Evolutionary conservation across 2,329 filamentous ascomycete species (phyloP).

Genomic region (Colletotrichum orbiculare): DNA sequence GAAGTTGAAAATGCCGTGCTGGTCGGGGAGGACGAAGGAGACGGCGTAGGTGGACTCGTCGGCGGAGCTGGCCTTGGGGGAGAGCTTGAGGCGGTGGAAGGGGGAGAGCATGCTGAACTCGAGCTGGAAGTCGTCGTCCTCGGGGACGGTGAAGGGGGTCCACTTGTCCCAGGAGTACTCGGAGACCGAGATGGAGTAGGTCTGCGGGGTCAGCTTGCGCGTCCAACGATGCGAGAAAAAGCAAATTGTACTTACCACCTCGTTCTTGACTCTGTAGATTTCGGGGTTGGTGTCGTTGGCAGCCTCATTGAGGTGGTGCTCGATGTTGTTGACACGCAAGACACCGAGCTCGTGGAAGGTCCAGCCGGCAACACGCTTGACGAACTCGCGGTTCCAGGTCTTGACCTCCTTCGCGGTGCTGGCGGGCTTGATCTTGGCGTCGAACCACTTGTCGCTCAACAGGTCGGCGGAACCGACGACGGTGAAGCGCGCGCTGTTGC

Average conservation of each 20-base stretch:
- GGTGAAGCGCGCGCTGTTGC: conserved; percentile 91
- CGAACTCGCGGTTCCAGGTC: conserved; percentile 86
- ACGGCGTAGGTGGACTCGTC: conserved; percentile 80
- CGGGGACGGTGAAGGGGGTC: conserved; percentile 76
- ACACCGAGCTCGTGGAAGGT: conserved; percentile 95
- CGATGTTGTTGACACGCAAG: conserved; percentile 82
- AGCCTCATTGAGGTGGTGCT: conserved; percentile 77
- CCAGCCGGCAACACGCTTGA: conserved; percentile 89
- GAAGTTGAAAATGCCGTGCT: conserved; percentile 99
- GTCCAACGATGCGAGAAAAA: not conserved
- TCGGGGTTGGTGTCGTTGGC: conserved; percentile 77
- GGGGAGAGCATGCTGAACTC: conserved; percentile 99
- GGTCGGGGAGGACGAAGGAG: conserved; percentile 87
- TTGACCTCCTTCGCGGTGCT: conserved; percentile 62
- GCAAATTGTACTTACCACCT: conserved; percentile 77
- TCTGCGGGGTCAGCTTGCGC: conserved; percentile 58
- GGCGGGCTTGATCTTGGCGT: conserved; percentile 77
- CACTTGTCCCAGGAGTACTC: conserved; percentile 83
- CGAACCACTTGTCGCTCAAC: conserved; percentile 90
- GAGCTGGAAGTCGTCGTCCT: conserved; percentile 83
- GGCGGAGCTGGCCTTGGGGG: conserved; percentile 64
- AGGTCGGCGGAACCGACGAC: conserved; percentile 88
- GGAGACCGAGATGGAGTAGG: conserved; percentile 88
- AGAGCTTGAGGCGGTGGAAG: conserved; percentile 87
- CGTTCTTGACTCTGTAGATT: conserved; percentile 96